phyloP scores from a whole-genome alignment of 495 filamentous ascomycete genomes.

The Neurospora africana region DNA sequence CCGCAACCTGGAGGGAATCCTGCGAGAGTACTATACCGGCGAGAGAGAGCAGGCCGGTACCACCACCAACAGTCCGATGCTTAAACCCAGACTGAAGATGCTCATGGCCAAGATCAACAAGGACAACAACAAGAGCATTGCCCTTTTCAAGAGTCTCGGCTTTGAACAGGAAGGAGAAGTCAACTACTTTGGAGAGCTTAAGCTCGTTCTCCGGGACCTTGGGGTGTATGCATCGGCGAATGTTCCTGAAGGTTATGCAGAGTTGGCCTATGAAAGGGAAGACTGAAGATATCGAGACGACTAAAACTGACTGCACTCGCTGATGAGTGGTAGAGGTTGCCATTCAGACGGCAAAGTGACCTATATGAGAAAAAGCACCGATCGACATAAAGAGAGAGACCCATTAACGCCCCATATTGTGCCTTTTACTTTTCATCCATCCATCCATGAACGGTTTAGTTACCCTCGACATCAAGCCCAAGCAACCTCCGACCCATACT shows the following conservation, averaged over 20 bases:
- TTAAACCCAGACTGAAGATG: constrained; percentile 11
- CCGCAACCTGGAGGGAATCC: constrained; percentile 36
- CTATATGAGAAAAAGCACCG: not conserved
- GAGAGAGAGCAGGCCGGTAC: not conserved
- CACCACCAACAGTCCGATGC: not conserved
- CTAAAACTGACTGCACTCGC: not conserved
- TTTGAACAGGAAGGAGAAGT: constrained; percentile 32
- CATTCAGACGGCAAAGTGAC: not conserved
- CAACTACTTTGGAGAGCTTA: constrained; percentile 43
- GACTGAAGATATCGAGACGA: not conserved
- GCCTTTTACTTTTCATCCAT: not conserved
- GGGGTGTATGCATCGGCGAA: not conserved
- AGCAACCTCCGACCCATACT: constrained; percentile 26
- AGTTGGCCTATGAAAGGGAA: constrained; percentile 15
- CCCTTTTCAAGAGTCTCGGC: constrained; percentile 35
- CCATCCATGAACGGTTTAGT: not conserved
- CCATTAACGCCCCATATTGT: not conserved
- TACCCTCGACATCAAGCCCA: not conserved
- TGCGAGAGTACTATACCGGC: constrained; percentile 44
- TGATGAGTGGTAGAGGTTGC: not conserved
- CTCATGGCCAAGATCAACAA: constrained; percentile 39
- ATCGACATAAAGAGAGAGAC: not conserved
- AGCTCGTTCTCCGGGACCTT: constrained; percentile 26
- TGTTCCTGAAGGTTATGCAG: constrained; percentile 12
- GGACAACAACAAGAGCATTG: constrained; percentile 28